A percentile compares a stretch with the other conserved stretches of the same genome.
Evolutionary conservation across 805 yeast genomes (phyloP).

Genomic region (Candida ulmi): DNA sequence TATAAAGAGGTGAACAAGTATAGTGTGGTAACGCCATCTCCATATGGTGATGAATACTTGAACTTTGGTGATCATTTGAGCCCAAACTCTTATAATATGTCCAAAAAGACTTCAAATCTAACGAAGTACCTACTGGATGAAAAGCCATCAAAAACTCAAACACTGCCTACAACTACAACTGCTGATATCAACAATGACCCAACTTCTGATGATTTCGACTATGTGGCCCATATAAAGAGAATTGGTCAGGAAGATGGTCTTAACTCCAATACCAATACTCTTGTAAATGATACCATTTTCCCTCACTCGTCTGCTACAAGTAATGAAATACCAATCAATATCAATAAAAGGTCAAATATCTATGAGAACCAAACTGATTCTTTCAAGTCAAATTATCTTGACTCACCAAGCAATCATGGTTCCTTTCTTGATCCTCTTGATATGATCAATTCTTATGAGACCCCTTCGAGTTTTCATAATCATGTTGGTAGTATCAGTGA

Average conservation of each 20-base stretch:
- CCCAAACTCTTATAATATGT: not conserved
- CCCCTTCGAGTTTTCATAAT: slow-evolving; percentile 19
- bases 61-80: slow-evolving; percentile 12
- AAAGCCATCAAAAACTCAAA: slow-evolving; percentile 5
- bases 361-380: not conserved
- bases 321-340: slow-evolving; percentile 6
- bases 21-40: not conserved
- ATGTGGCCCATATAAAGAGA: slow-evolving; percentile 56
- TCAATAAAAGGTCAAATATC: not conserved
- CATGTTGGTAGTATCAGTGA: slow-evolving; percentile 12
- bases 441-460: slow-evolving; percentile 20
- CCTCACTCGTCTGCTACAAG: slow-evolving; percentile 1
- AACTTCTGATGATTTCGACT: slow-evolving; percentile 52
- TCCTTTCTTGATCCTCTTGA: slow-evolving; percentile 24
- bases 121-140: slow-evolving; percentile 15
- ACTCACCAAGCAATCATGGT: slow-evolving; percentile 20
- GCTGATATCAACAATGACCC: slow-evolving; percentile 30
- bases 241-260: slow-evolving; percentile 43
- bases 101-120: slow-evolving; percentile 18
- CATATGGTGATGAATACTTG: slow-evolving; percentile 19
- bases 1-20: not conserved
- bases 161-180: slow-evolving; percentile 1
- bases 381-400: slow-evolving; percentile 13
- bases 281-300: slow-evolving; percentile 1
- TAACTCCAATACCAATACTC: too few species aligned